Percentiles rank a stretch among this genome's conserved stretches.
phyloP scores from a whole-genome alignment of 768 basidiomycete species.

The Boletellus emodensis region DNA sequence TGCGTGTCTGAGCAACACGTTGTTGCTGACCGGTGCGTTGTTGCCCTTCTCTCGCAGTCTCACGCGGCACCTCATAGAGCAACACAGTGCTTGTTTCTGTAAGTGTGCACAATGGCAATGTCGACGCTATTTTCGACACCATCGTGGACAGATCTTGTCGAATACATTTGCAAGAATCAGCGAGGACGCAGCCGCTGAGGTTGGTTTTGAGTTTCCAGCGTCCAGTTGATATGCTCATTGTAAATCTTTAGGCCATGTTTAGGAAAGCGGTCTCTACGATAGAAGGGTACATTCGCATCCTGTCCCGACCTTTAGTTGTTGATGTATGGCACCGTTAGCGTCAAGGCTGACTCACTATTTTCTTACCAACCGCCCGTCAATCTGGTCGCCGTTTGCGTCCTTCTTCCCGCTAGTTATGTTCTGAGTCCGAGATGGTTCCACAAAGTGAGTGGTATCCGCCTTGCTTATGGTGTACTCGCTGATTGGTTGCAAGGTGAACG shows the following conservation, averaged over 20 bases:
- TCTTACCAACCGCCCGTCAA: constrained; percentile 95
- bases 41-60: background rate
- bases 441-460: constrained; percentile 51
- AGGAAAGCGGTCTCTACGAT: constrained; percentile 90
- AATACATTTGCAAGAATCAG: constrained; percentile 94
- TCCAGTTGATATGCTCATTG: background rate
- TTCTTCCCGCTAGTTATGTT: constrained; percentile 83
- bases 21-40: constrained; percentile 78
- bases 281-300: constrained; percentile 63
- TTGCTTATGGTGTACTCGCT: constrained; percentile 11
- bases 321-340: constrained; percentile 38
- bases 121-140: background rate
- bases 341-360: constrained; percentile 88
- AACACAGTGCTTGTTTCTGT: constrained; percentile 75
- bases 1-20: constrained; percentile 88
- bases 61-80: constrained; percentile 4
- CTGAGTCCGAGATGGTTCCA: constrained; percentile 97
- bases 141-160: constrained; percentile 70
- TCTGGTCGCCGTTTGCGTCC: constrained; percentile 76
- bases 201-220: constrained; percentile 24
- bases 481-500: constrained; percentile 58
- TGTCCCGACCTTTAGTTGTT: constrained; percentile 6
- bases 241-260: constrained; percentile 75
- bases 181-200: constrained; percentile 90
- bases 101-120: constrained; percentile 24